Evolutionary conservation across 805 yeast species (phyloP), one percentile per base, ranked within the genome.

Genomic region (Yarrowia osloensis): DNA sequence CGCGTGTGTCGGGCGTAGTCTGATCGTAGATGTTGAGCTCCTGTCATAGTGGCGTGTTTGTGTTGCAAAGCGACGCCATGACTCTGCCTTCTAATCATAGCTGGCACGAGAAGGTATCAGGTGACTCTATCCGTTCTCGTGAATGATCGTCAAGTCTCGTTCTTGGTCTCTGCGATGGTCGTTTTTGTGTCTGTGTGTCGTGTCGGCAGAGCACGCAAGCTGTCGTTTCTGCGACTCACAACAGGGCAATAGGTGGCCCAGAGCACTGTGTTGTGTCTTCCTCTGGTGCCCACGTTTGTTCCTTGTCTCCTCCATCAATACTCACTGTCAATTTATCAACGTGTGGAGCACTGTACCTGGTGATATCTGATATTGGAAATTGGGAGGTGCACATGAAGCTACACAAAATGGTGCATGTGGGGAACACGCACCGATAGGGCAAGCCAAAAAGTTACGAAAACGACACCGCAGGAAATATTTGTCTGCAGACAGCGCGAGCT

Each of bases 321-420:
- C 62, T 54, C 35, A 54, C 62, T 54, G 62, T 54, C 62, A 24
- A 33, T 54, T 54, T 21, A 21, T 54, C 47, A 54, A 54, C 62
- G 46, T 35, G 62, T 33, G 57, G 57, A 50, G 57, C 57, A 22
- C 46, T 54, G 62, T 54, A 50, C 40, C 29, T 50, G 57, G 57
- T 50, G 57, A 50, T 50, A 50, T 31, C 40, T 50, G 57, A 50
- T 50, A 50, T 33, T 54, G 46, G 46, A 35, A 35, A 37, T 54
- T 54, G 62, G 62, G 62, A 54, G 62, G 61, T 54, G 61, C 61
- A 54, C 61, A 54, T 54, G 44, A 54, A 54, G 61, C 42, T 54
- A 54, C 44, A 54, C 62, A 54, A 37, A 37, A 54, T 5, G 62
- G 46, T 54, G 46, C 46, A 54, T 54, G 62, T 54, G 62, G 62